Base-by-base conservation (phyloP, 305 asterid genomes). In the Fraxinus platypoda region DNA sequence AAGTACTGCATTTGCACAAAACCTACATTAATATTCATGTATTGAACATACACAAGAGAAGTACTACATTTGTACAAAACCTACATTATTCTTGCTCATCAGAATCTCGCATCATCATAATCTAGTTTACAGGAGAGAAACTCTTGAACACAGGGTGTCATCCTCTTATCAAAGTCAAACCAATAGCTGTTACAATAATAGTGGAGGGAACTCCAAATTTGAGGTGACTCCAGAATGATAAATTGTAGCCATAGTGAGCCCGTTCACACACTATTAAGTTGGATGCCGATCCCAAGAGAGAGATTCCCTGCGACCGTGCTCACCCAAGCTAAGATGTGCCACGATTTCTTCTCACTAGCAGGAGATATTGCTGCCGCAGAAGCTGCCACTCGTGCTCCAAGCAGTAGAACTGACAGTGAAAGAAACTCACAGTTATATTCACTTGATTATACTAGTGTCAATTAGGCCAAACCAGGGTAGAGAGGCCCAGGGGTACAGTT, bases 241-340 rank as follows among this genome's bases (percentile, higher is more conserved):
- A 85, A 85, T 91, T 90, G 91, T 90, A 94, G 41, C 98, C 94
- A 0, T 66, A 78, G 74, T 86, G 90, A 78, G 95, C 88, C 4
- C 94, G 91, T 87, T 95, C 99, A 64, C 99, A 95, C 81, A 95
- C 99, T 8, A 94, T 95, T 89, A 95, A 87, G 84, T 94, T 95
- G 31, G 98, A 98, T 0, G 99, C 99, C 1, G 98, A 95, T 70
- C 99, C 99, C 82, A 95, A 30, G 23, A 94, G 90, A 33, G 99
- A 94, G 90, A 78, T 94, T 94, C 35, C 99, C 97, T 0, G 97
- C 98, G 11, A 94, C 97, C 0, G 99, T 95, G 90, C 99, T 95
- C 8, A 92, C 98, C 98, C 99, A 95, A 4, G 98, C 97, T 84
- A 95, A 85, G 54, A 94, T 57, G 2, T 94, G 93, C 99, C 99